Base-by-base conservation (phyloP, 2,329 filamentous ascomycete species). In the Xylogone sp. region DNA sequence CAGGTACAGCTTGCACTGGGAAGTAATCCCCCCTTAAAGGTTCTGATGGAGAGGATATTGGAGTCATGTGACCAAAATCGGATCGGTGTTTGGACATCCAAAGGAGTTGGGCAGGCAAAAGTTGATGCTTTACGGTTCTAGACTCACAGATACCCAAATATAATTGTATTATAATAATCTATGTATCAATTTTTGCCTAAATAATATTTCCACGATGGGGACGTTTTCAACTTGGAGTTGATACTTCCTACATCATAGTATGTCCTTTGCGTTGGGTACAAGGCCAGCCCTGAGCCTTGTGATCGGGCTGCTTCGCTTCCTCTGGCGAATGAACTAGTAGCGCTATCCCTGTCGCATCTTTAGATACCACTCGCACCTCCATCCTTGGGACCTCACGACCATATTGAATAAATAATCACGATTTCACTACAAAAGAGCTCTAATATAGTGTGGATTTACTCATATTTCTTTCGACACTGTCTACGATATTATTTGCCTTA, bases 31-130 rank as follows among this genome's bases (percentile, higher is more conserved):
- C 68, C 82, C 21, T 71, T 83, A 48, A 75, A 71, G 53, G 76
- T 72, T 0, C 63, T 94, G 61, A 78, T 79, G 60, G 69, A 67
- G 57, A 75, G 78, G 59, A 69, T 89, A 3, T 81, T 82, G 71
- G 76, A 83, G 53, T 86, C 80, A 2, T 86, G 84, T 62, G 86
- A 91, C 63, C 75, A 77, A 54, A 76, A 79, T n/a, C 82, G 83
- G 59, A 77, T 90, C 9, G 70, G 71, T 51, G 72, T 69, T 21
- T 94, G 89, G 89, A 88, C 84, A 61, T 76, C 76, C 34, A 21
- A 61, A 50, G 57, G 56, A 16, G 46, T 64, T 51, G 60, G 64
- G 44, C 59, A 55, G 45, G 56, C 50, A 58, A 57, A 63, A 64
- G 45, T 60, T 54, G 50, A 57, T 44, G 63, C 65, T 47, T 58